These are phyloP conservation scores for Alopecurus myosuroides DNA, from an alignment of 176 grass and related monocot species.

Conservation along the genomic window DNA sequence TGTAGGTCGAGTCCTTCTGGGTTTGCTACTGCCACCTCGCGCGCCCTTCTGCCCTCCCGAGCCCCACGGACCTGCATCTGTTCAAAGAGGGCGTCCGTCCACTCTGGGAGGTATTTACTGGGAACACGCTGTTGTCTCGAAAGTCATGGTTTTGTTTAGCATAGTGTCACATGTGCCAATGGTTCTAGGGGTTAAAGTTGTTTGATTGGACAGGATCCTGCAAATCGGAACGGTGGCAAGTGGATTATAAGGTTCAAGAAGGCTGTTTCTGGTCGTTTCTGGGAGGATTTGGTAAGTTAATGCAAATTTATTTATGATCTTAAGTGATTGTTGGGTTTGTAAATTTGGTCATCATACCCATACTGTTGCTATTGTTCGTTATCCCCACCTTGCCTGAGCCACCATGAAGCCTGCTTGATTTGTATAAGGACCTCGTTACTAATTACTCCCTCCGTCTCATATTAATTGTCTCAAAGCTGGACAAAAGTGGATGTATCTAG, in stretches of 20 bases:
- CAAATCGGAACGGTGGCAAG: slow-evolving; percentile 89
- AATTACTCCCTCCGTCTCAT: no score
- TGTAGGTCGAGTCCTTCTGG: slow-evolving; percentile 96
- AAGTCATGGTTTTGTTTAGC: not conserved
- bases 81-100: slow-evolving; percentile 96
- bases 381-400: not conserved
- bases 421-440: not conserved
- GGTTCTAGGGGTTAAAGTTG: slow-evolving; percentile 21
- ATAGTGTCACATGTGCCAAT: not conserved
- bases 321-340: not conserved
- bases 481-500: no score
- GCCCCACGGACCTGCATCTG: slow-evolving; percentile 89
- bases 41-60: slow-evolving; percentile 59
- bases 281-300: slow-evolving; percentile 90
- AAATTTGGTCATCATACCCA: slow-evolving; percentile 2
- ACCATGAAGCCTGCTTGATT: not conserved
- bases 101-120: slow-evolving; percentile 82
- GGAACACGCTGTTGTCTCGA: not conserved
- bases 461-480: no score
- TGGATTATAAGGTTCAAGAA: slow-evolving; percentile 99
- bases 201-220: slow-evolving; percentile 59
- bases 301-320: not conserved
- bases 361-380: not conserved
- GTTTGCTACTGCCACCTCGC: slow-evolving; percentile 92
- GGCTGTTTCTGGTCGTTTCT: slow-evolving; percentile 90